phyloP scores from a whole-genome alignment of 768 basidiomycete genomes.

The Austroboletus festivus region DNA sequence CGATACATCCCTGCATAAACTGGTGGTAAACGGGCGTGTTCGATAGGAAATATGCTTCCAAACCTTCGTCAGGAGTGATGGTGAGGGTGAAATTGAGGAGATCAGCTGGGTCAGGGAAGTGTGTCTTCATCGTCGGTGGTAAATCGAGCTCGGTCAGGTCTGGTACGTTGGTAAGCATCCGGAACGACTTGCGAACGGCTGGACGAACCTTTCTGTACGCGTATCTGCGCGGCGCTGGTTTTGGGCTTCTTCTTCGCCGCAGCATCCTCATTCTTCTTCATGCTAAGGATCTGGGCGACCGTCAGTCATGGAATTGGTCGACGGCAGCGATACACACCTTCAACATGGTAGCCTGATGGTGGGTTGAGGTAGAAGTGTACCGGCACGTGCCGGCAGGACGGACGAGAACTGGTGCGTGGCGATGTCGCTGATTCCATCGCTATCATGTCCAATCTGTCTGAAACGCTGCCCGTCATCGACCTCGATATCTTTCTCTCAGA shows the following conservation, averaged over 20 bases:
- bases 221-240: conserved; percentile 96
- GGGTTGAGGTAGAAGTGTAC: conserved; percentile 20
- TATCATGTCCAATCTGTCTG: conserved; percentile 41
- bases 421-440: not conserved
- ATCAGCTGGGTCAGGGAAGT: conserved; percentile 90
- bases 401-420: too few relatives aligned
- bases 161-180: conserved; percentile 30
- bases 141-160: conserved; percentile 97
- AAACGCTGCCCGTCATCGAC: conserved; percentile 69
- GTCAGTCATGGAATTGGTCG: conserved; percentile 6
- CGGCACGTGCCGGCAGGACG: conserved; percentile 37
- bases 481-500: conserved; percentile 66
- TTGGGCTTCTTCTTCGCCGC: conserved; percentile 98
- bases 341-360: conserved; percentile 36
- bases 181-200: not conserved
- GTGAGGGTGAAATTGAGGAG: conserved; percentile 95
- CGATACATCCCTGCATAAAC: conserved; percentile 87
- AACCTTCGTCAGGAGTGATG: conserved; percentile 96
- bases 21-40: not conserved
- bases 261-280: conserved; percentile 99
- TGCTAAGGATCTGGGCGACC: conserved; percentile 83
- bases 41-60: conserved; percentile 15
- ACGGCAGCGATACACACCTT: conserved; percentile 32
- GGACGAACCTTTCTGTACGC: conserved; percentile 93
- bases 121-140: conserved; percentile 92